Evolutionary conservation across 116 monocot species (phyloP).

Genomic region (Dioscorea cayenensis): DNA sequence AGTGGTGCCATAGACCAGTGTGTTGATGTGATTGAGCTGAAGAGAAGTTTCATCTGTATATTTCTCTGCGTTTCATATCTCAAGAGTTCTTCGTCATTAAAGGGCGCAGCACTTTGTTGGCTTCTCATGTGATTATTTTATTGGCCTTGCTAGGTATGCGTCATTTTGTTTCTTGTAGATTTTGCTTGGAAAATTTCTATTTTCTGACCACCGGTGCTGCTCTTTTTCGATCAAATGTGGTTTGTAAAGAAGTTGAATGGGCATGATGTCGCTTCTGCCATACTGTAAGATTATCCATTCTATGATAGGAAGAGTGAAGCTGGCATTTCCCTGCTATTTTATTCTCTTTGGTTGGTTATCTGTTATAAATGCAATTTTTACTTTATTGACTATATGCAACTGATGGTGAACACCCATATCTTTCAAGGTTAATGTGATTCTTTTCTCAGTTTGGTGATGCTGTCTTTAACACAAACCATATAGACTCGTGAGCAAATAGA

Average conservation of each 20-base stretch:
- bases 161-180: neutral
- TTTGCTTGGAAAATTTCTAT: neutral
- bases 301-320: neutral
- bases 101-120: neutral
- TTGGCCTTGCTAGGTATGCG: neutral
- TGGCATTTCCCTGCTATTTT: neutral
- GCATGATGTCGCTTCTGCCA: neutral
- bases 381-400: too few relatives aligned
- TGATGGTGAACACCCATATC: too few relatives aligned
- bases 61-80: neutral
- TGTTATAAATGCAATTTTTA: too few relatives aligned
- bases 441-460: too few relatives aligned
- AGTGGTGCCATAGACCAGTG: neutral
- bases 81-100: too few relatives aligned
- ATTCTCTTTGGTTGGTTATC: neutral
- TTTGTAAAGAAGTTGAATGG: neutral
- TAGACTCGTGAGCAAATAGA: too few relatives aligned
- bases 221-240: neutral
- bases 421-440: too few relatives aligned
- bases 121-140: neutral
- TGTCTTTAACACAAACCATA: too few relatives aligned
- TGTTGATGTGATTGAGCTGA: neutral
- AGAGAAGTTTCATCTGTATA: neutral
- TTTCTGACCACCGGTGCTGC: neutral
- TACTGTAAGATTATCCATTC: neutral